phyloP scores from a whole-genome alignment of 1,139 yeast species.

The Taphrina sp. region DNA sequence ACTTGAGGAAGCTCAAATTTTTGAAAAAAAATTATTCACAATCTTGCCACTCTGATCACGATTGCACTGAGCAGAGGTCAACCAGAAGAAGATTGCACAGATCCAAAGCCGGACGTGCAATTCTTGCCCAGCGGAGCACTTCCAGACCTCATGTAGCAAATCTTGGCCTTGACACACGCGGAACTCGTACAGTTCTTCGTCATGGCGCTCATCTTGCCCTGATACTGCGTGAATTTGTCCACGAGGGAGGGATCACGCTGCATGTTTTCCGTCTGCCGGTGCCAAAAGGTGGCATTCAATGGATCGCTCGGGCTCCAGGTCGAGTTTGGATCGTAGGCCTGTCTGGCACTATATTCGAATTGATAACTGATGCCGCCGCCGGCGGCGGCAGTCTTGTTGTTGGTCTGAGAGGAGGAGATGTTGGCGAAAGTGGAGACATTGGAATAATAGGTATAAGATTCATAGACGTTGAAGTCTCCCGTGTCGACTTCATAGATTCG shows the following conservation, averaged over 20 bases:
- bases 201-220: conserved; percentile 5
- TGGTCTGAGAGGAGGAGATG: conserved; percentile 42
- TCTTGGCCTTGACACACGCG: conserved; percentile 6
- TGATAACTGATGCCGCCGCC: conserved; percentile 50
- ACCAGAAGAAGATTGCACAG: too few relatives aligned
- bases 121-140: background rate
- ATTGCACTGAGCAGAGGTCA: too few relatives aligned
- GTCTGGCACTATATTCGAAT: conserved; percentile 57
- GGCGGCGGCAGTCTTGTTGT: background rate
- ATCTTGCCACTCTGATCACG: too few relatives aligned
- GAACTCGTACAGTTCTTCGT: conserved; percentile 4
- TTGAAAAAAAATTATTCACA: too few relatives aligned
- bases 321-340: conserved; percentile 48
- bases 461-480: conserved; percentile 60
- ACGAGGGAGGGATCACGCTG: conserved; percentile 3
- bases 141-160: conserved; percentile 19
- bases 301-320: conserved; percentile 56
- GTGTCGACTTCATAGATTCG: conserved; percentile 68
- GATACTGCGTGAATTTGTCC: background rate
- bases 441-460: conserved; percentile 58
- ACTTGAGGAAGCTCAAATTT: too few relatives aligned
- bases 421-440: conserved; percentile 47
- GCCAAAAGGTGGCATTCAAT: conserved; percentile 62
- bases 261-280: conserved; percentile 38
- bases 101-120: conserved; percentile 2